Percentiles rank a stretch among this genome's conserved stretches.
These are phyloP conservation scores for Phaseolus coccineus DNA, from an alignment of 331 rosid genomes.

Conservation along the genomic window DNA sequence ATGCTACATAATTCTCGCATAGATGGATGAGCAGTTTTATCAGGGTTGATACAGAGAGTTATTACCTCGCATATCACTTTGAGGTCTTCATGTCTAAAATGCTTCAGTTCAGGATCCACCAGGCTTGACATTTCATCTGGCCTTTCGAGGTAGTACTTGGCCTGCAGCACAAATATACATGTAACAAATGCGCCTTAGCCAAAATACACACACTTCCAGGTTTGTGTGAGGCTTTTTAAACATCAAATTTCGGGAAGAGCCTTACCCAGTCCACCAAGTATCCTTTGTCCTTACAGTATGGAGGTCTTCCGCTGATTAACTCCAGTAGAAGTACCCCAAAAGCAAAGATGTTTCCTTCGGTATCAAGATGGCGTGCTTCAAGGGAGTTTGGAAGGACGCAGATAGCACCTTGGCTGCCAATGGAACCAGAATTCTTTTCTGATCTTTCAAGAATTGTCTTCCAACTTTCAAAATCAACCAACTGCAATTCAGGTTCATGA, in stretches of 20 bases:
- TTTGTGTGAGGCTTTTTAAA: conserved; percentile 11
- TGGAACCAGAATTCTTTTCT: conserved; percentile 76
- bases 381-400: conserved; percentile 86
- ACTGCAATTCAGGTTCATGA: conserved; percentile 54
- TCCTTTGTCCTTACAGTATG: conserved; percentile 80
- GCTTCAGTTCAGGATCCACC: conserved; percentile 87
- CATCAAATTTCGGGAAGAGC: conserved; percentile 39
- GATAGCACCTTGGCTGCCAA: conserved; percentile 74
- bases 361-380: conserved; percentile 85
- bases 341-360: conserved; percentile 77
- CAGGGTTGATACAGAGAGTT: conserved; percentile 72
- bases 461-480: conserved; percentile 99
- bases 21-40: conserved; percentile 60
- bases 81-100: conserved; percentile 78
- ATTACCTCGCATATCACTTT: conserved; percentile 81
- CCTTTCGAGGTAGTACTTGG: conserved; percentile 81
- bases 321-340: conserved; percentile 89
- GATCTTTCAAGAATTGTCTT: conserved; percentile 91
- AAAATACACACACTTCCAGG: background rate
- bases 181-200: conserved; percentile 11
- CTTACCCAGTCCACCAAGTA: conserved; percentile 97
- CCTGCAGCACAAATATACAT: conserved; percentile 61
- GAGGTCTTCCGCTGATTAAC: conserved; percentile 88
- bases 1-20: conserved; percentile 75
- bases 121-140: conserved; percentile 80